Evolutionary conservation across 768 basidiomycete species (phyloP).

Genomic region (Mycena rebaudengoi): DNA sequence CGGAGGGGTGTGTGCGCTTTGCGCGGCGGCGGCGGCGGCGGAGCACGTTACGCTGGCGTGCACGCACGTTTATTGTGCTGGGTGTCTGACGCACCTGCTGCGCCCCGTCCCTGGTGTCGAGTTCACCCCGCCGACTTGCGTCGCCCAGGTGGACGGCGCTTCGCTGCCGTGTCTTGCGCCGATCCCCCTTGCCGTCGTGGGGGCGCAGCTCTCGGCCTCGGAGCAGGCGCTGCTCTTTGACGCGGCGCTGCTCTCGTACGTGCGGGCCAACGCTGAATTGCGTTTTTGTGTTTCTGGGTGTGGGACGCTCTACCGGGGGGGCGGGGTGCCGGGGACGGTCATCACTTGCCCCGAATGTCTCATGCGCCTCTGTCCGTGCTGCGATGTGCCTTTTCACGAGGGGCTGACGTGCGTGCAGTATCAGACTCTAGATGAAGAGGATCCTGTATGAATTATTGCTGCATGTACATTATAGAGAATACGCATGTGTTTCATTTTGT

Average conservation of each 20-base stretch:
- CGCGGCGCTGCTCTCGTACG: not conserved
- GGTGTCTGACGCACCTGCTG: conserved; percentile 5
- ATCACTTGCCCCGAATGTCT: conserved; percentile 18
- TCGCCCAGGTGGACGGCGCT: not conserved
- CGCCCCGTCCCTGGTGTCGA: conserved; percentile 10
- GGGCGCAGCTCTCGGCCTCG: not conserved
- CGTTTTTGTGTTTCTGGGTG: conserved; percentile 23
- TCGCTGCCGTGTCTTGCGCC: conserved; percentile 1
- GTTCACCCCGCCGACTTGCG: conserved; percentile 3
- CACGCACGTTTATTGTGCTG: conserved; percentile 20
- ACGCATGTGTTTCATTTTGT: too few species aligned
- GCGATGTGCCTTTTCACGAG: conserved; percentile 7
- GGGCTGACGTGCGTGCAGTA: conserved; percentile 15
- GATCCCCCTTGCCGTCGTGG: not conserved
- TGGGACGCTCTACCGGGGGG: conserved; percentile 10
- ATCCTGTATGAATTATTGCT: too few species aligned
- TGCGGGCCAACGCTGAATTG: not conserved
- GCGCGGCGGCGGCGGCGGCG: too few species aligned
- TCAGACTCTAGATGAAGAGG: not conserved
- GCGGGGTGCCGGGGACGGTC: not conserved
- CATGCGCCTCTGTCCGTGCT: conserved; percentile 17
- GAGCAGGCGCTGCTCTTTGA: conserved; percentile 9
- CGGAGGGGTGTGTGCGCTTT: too few species aligned
- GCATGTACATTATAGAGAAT: too few species aligned
- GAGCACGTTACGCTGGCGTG: conserved; percentile 16